Evolutionary conservation across 371 early-diverging fungal genomes (phyloP).

Genomic region (Mucor irregularis): DNA sequence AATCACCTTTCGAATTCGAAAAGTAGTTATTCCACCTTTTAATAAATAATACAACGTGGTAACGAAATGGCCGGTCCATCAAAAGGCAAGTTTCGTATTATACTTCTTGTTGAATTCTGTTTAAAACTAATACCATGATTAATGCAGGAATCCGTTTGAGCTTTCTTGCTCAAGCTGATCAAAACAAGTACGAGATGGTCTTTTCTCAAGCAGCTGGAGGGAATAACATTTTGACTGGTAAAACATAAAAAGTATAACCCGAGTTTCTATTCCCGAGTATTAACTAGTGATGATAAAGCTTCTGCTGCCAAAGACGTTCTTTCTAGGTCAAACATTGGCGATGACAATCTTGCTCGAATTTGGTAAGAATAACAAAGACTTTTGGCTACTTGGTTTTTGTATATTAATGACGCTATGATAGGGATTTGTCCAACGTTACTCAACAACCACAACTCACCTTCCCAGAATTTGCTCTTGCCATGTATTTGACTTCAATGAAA

Average conservation of each 20-base stretch:
- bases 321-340: constrained; percentile 44
- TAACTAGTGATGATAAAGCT: constrained; percentile 25
- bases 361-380: constrained; percentile 38
- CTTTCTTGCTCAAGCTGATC: constrained; percentile 48
- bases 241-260: neutral
- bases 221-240: constrained; percentile 38
- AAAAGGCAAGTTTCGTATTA: constrained; percentile 3
- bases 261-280: neutral
- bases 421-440: constrained; percentile 53
- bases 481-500: constrained; percentile 58
- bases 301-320: constrained; percentile 42
- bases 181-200: constrained; percentile 44
- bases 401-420: too few relatives aligned
- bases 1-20: too few relatives aligned
- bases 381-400: too few relatives aligned
- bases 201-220: constrained; percentile 41
- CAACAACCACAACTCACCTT: constrained; percentile 51
- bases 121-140: neutral
- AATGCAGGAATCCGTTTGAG: constrained; percentile 41
- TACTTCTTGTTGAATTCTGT: neutral
- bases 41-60: too few relatives aligned
- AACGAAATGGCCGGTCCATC: constrained; percentile 29
- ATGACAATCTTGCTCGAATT: constrained; percentile 47
- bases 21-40: too few relatives aligned
- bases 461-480: constrained; percentile 62